phyloP scores from a whole-genome alignment of 345 rosid species.

The Eucalyptus viminalis region DNA sequence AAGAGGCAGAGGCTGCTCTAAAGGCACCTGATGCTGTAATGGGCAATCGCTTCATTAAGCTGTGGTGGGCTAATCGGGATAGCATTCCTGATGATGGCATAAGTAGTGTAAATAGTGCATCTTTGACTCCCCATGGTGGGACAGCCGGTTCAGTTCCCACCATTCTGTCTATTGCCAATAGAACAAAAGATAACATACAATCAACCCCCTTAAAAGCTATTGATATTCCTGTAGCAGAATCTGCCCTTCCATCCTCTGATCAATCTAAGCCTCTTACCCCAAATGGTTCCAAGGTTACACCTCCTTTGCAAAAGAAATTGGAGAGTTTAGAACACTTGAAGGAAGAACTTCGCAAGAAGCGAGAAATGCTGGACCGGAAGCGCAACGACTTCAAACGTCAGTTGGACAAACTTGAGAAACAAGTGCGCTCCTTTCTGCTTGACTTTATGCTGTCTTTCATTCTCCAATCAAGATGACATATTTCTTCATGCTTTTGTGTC shows the following conservation, averaged over 20 bases:
- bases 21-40: conserved; percentile 96
- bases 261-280: conserved; percentile 24
- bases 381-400: conserved; percentile 63
- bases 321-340: conserved; percentile 68
- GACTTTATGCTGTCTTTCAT: neutral
- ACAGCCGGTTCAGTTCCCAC: conserved; percentile 18
- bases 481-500: neutral
- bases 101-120: conserved; percentile 22
- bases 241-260: conserved; percentile 25
- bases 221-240: conserved; percentile 19
- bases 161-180: conserved; percentile 22
- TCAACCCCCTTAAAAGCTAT: conserved; percentile 19
- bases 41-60: conserved; percentile 97
- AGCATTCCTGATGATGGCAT: conserved; percentile 50
- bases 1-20: conserved; percentile 96
- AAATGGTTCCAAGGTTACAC: conserved; percentile 44
- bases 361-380: conserved; percentile 82
- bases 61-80: conserved; percentile 99
- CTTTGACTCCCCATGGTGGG: conserved; percentile 23
- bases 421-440: neutral
- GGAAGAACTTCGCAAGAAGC: conserved; percentile 86
- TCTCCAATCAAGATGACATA: neutral
- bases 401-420: conserved; percentile 60
- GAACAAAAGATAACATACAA: conserved; percentile 38
- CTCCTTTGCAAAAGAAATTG: conserved; percentile 59